phyloP scores from a whole-genome alignment of 2,329 filamentous ascomycete genomes.

The Cyphellophora europaea region DNA sequence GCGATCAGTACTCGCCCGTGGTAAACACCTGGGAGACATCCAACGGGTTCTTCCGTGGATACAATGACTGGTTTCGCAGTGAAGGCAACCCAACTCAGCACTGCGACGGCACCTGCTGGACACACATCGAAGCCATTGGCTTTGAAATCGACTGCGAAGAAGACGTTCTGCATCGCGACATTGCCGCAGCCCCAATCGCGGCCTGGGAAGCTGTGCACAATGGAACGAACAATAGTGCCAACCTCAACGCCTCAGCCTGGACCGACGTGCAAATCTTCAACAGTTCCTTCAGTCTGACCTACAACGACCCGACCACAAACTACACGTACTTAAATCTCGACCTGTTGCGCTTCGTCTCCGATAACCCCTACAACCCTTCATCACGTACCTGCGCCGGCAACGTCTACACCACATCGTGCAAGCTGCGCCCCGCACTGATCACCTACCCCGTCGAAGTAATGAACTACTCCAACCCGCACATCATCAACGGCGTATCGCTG shows the following conservation, averaged over 20 bases:
- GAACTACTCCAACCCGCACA: slow-evolving; percentile 7
- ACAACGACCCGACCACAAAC: slow-evolving; percentile 2
- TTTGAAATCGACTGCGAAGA: slow-evolving; percentile 8
- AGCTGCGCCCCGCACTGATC: slow-evolving; percentile 5
- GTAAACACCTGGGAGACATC: slow-evolving; percentile 5
- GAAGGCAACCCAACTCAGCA: slow-evolving; percentile 1
- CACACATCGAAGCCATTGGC: slow-evolving; percentile 4
- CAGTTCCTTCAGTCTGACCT: slow-evolving; percentile 5
- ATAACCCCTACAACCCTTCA: slow-evolving; percentile 6
- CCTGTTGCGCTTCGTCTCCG: slow-evolving; percentile 5
- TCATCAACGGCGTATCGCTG: slow-evolving; percentile 6
- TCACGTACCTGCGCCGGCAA: slow-evolving; percentile 2
- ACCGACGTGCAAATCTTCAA: slow-evolving; percentile 7
- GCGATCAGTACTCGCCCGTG: slow-evolving; percentile 4
- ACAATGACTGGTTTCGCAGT: slow-evolving; percentile 5
- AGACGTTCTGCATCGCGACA: slow-evolving; percentile 4
- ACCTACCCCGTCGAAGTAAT: slow-evolving; percentile 5
- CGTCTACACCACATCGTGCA: slow-evolving; percentile 4
- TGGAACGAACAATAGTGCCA: background rate
- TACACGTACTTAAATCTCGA: slow-evolving; percentile 5
- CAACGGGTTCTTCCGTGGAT: slow-evolving; percentile 6
- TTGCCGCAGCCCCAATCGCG: slow-evolving; percentile 4
- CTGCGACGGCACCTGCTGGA: slow-evolving; percentile 6
- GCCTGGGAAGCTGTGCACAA: slow-evolving; percentile 3
- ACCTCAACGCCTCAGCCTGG: slow-evolving; percentile 3